These are phyloP conservation scores for Cercis canadensis DNA, from an alignment of 306 rosid species.

Conservation along the genomic window DNA sequence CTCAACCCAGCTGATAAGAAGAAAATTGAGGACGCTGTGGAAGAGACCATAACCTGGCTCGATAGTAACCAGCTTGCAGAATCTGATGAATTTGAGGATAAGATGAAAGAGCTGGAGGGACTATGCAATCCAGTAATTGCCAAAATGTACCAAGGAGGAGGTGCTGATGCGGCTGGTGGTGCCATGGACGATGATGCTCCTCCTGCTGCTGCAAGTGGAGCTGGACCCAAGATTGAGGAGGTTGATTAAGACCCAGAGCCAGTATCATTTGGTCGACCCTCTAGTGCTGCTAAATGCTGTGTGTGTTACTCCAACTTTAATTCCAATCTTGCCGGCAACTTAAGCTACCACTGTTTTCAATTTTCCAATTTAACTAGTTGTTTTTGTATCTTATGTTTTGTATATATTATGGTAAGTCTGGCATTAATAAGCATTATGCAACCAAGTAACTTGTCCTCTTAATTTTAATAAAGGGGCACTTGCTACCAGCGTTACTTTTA, in stretches of 20 bases:
- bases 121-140: background rate
- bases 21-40: slow-evolving; percentile 1
- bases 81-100: slow-evolving; percentile 15
- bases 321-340: too few species aligned
- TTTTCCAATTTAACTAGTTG: too few species aligned
- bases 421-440: too few species aligned
- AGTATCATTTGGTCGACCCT: slow-evolving; percentile 10
- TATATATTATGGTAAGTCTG: too few species aligned
- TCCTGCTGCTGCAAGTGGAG: slow-evolving; percentile 17
- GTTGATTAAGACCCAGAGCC: too few species aligned
- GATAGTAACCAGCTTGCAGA: slow-evolving; percentile 4
- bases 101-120: slow-evolving; percentile 7
- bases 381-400: too few species aligned
- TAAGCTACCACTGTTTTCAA: too few species aligned
- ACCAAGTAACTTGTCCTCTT: too few species aligned
- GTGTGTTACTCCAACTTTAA: too few species aligned
- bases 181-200: slow-evolving; percentile 33
- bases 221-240: slow-evolving; percentile 48
- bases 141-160: slow-evolving; percentile 1
- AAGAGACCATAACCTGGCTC: background rate
- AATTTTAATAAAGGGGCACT: too few species aligned
- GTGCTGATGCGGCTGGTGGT: slow-evolving; percentile 8
- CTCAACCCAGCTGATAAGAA: background rate
- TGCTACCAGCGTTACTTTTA: too few species aligned
- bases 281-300: background rate